A percentile compares a stretch with the other conserved stretches of the same genome.
Conservation (phyloP, 441 rosid genomes). For the Kokia cookei region DNA sequence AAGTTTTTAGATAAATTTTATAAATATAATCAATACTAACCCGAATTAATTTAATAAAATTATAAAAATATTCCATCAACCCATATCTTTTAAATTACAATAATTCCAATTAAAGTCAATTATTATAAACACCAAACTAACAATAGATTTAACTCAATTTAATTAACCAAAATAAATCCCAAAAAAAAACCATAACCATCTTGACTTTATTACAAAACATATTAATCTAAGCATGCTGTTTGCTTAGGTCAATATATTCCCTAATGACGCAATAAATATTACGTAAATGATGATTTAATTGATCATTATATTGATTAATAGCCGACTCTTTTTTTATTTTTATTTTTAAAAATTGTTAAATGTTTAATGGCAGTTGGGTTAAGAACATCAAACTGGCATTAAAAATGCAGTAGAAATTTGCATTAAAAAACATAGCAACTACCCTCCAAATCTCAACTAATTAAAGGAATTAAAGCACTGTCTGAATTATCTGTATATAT, state of each 20-base stretch:
- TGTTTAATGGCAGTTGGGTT: neutral
- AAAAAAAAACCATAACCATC: neutral
- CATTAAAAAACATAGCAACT: neutral
- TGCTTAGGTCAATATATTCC: neutral
- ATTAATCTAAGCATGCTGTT: neutral
- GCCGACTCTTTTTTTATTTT: neutral
- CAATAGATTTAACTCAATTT: neutral
- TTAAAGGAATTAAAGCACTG: neutral
- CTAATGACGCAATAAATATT: neutral
- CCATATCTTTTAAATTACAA: no score
- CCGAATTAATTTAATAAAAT: no score
- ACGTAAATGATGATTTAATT: neutral
- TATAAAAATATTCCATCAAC: no score
- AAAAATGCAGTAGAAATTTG: neutral
- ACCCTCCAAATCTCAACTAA: neutral
- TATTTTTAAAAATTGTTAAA: neutral
- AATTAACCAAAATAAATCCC: neutral
- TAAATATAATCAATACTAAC: no score
- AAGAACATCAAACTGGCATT: neutral
- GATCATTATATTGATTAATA: neutral
- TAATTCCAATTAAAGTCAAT: no score
- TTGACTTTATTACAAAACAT: neutral
- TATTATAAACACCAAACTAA: no score
- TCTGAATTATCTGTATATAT: neutral
- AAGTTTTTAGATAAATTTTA: no score